phyloP scores from a whole-genome alignment of 768 basidiomycete genomes.

The Lactarius hatsudake region DNA sequence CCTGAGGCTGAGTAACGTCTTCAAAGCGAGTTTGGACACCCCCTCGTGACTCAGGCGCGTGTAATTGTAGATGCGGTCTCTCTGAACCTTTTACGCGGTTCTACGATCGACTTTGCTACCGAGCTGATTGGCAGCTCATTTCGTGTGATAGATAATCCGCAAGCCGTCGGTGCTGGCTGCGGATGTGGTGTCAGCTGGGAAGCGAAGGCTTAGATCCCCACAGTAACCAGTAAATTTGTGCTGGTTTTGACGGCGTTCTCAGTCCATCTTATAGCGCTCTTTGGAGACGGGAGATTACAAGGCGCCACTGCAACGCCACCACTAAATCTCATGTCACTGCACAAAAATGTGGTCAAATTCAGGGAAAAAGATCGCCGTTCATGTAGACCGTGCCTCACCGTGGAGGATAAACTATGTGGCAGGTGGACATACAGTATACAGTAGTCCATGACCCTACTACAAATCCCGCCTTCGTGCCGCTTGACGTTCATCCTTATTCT shows the following conservation, averaged over 20 bases:
- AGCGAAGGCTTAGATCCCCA: slow-evolving; percentile 49
- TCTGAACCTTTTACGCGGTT: slow-evolving; percentile 78
- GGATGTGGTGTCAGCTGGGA: slow-evolving; percentile 98
- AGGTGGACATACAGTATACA: neutral
- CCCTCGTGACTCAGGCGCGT: slow-evolving; percentile 66
- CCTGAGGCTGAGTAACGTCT: slow-evolving; percentile 1
- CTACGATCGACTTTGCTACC: slow-evolving; percentile 86
- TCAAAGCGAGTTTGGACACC: slow-evolving; percentile 67
- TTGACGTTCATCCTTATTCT: neutral
- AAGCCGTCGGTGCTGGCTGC: slow-evolving; percentile 85
- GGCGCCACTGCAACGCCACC: neutral
- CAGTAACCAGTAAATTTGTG: neutral
- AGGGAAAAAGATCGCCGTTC: neutral
- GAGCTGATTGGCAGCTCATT: slow-evolving; percentile 96
- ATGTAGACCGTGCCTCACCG: neutral
- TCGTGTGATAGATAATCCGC: slow-evolving; percentile 79
- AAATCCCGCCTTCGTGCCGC: neutral
- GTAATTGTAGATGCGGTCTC: slow-evolving; percentile 86
- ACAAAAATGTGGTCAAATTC: neutral
- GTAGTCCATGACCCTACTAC: neutral
- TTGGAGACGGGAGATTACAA: neutral
- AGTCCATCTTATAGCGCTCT: neutral
- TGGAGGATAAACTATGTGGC: neutral
- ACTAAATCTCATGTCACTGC: neutral
- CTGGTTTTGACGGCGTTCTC: neutral